Evolutionary conservation across 108 stramenopile species (phyloP).

Genomic region (Chaetoceros tenuissimus): DNA sequence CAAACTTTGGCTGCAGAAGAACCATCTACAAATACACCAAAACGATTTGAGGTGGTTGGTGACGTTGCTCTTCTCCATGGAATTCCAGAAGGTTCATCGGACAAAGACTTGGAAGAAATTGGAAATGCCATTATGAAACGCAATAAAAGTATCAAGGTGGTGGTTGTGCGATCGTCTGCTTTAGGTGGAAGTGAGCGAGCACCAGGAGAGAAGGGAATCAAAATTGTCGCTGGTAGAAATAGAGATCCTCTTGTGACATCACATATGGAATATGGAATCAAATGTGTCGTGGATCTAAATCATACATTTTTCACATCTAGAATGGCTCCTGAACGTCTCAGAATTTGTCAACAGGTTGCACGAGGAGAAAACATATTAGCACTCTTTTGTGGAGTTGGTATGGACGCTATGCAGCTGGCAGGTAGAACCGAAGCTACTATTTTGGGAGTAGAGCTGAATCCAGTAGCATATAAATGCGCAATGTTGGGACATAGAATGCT

Average conservation of each 20-base stretch:
- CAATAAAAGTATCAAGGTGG: conserved; percentile 73
- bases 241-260: conserved; percentile 65
- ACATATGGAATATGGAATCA: conserved; percentile 77
- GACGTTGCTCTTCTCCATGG: conserved; percentile 72
- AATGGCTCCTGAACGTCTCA: conserved; percentile 73
- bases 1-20: neutral
- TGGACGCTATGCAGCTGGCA: conserved; percentile 81
- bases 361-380: conserved; percentile 75
- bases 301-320: conserved; percentile 78
- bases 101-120: conserved; percentile 21
- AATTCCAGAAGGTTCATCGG: conserved; percentile 29
- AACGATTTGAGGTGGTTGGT: conserved; percentile 66
- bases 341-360: conserved; percentile 75
- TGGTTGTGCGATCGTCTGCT: conserved; percentile 5
- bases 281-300: conserved; percentile 75
- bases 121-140: conserved; percentile 62
- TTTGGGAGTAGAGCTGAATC: conserved; percentile 63
- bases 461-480: conserved; percentile 58
- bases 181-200: conserved; percentile 53
- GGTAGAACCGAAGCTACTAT: conserved; percentile 68
- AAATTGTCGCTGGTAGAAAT: conserved; percentile 51
- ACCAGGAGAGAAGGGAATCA: conserved; percentile 50
- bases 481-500: conserved; percentile 55
- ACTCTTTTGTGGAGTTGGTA: conserved; percentile 76
- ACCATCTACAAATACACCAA: conserved; percentile 16